Base-by-base conservation (phyloP, 345 rosid species). In the Abelmoschus esculentus region DNA sequence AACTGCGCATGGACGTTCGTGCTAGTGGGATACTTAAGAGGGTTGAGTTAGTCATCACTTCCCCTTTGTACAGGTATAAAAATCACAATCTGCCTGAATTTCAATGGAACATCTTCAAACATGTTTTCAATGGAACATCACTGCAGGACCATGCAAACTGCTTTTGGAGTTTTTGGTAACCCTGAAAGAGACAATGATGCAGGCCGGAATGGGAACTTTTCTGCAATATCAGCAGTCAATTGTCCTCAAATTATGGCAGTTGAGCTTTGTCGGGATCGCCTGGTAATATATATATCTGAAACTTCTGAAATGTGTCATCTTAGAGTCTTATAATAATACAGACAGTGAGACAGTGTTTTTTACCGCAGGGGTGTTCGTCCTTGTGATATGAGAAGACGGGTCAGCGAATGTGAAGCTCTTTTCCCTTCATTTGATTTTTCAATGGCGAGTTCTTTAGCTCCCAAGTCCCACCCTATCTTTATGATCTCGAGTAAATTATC, bases 381-480 rank as follows among this genome's bases (percentile, higher is more conserved):
- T 2, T 89, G 92, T 80, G 97, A 89, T 66, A 83, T 82, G 73
- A 87, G 97, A 80, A 83, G 89, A 76, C 83, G 70, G 76, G 75
- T 91, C 73, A 77, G 69, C 47, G 87, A 85, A 61, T 86, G 84
- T 73, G 80, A 59, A 15, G 60, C 86, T 73, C 77, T 87, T 52
- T 89, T 89, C 76, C 97, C 93, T 73, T 87, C 88, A 0, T 52
- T 89, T 75, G 91, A 91, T 74, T 91, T 87, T 78, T 86, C 97
- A 12, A 77, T 78, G 91, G 97, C 81, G 83, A 83, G 86, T 79
- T 73, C 22, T 63, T 18, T 52, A 66, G 34, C 36, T 9, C 9
- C 44, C 44, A 29, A 7, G 7, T 7, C 6, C 9, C 11, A 67
- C 1, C 15, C 44, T 34, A 56, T 46, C 57, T 56, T 22, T 26